These are phyloP conservation scores for Ophiosphaerella herpotricha DNA, from an alignment of 2,329 filamentous ascomycete genomes.

Conservation along the genomic window DNA sequence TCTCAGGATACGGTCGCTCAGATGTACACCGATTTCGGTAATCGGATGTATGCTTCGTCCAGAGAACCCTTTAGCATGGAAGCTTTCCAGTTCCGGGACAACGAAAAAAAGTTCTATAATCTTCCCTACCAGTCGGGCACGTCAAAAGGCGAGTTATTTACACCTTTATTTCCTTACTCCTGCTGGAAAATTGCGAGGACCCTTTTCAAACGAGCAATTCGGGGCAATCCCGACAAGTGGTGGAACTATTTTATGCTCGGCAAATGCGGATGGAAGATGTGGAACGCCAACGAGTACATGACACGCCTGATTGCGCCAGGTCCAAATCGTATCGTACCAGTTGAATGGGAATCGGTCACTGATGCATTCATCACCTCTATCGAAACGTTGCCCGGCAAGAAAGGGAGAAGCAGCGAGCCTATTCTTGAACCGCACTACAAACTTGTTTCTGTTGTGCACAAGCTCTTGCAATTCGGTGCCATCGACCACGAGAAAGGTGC, in stretches of 20 bases:
- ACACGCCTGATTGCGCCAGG: slow-evolving; percentile 24
- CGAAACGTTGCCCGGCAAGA: slow-evolving; percentile 63
- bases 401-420: slow-evolving; percentile 70
- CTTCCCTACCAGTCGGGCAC: slow-evolving; percentile 53
- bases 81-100: slow-evolving; percentile 63
- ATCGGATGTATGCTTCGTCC: slow-evolving; percentile 70
- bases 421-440: slow-evolving; percentile 94
- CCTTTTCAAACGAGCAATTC: slow-evolving; percentile 64
- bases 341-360: slow-evolving; percentile 54
- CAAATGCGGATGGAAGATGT: slow-evolving; percentile 77
- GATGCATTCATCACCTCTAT: slow-evolving; percentile 64
- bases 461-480: slow-evolving; percentile 66
- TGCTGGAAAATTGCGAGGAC: slow-evolving; percentile 68
- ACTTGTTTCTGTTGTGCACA: slow-evolving; percentile 79
- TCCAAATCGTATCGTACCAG: too few relatives aligned
- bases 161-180: slow-evolving; percentile 61
- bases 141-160: slow-evolving; percentile 63
- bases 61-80: slow-evolving; percentile 70
- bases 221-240: slow-evolving; percentile 66
- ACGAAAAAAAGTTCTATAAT: slow-evolving; percentile 66
- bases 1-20: slow-evolving; percentile 64
- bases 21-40: slow-evolving; percentile 70
- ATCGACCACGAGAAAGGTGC: slow-evolving; percentile 54
- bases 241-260: slow-evolving; percentile 70
- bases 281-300: slow-evolving; percentile 50